These are phyloP conservation scores for Vinca major DNA, from an alignment of 305 asterid species.

Conservation along the genomic window DNA sequence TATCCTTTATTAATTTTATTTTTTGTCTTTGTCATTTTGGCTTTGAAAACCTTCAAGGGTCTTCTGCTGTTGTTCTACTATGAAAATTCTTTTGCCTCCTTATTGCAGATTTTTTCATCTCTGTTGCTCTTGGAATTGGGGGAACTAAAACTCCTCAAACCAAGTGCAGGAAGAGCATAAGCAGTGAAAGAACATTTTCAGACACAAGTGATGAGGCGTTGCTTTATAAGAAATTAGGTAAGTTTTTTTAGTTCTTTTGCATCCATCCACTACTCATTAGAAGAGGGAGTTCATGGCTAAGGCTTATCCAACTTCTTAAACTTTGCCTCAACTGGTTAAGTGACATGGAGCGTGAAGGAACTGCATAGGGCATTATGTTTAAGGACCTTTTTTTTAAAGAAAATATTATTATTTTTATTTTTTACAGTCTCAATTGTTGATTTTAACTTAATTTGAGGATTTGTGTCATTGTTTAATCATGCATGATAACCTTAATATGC, in stretches of 20 bases:
- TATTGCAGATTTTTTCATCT: constrained; percentile 72
- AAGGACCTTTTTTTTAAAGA: too few species aligned
- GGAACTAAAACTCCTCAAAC: constrained; percentile 68
- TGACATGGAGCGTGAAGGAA: neutral
- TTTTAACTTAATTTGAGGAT: neutral
- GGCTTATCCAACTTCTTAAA: neutral
- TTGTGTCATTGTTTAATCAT: neutral
- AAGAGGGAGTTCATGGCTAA: neutral
- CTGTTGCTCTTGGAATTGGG: constrained; percentile 87
- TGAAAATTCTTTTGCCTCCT: constrained; percentile 19
- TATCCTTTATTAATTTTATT: neutral
- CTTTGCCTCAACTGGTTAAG: constrained; percentile 1
- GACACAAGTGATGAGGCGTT: constrained; percentile 56
- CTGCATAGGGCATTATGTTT: neutral
- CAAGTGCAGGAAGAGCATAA: constrained; percentile 67
- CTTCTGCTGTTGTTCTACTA: constrained; percentile 1
- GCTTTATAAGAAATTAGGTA: constrained; percentile 67
- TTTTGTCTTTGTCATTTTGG: neutral
- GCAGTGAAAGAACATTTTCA: constrained; percentile 89
- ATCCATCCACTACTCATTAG: neutral
- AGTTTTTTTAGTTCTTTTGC: neutral
- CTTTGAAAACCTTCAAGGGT: neutral
- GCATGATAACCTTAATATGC: neutral
- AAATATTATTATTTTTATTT: neutral
- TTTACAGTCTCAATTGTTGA: neutral